Evolutionary conservation across 306 rosid genomes (phyloP).

Genomic region (Sophora flavescens): DNA sequence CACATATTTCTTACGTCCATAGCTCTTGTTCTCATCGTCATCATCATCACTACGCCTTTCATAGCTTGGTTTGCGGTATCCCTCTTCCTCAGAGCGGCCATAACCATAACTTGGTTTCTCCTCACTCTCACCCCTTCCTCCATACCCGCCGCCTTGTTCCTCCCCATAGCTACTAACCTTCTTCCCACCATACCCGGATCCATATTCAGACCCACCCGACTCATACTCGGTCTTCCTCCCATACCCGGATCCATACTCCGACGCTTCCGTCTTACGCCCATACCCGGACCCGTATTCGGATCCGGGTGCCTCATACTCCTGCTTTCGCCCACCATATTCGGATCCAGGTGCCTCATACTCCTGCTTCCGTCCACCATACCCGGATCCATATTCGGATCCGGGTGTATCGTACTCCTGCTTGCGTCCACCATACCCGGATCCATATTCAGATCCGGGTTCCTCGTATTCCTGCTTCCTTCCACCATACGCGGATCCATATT

Average conservation of each 20-base stretch:
- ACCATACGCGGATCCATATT: constrained; percentile 41
- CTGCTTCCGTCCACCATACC: constrained; percentile 10
- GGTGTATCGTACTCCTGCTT: not conserved
- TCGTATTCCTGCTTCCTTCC: not conserved
- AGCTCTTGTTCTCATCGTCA: constrained; percentile 64
- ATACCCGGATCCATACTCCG: constrained; percentile 13
- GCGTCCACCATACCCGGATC: constrained; percentile 30
- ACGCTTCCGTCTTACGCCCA: not conserved
- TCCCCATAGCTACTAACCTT: constrained; percentile 26
- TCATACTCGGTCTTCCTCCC: constrained; percentile 1
- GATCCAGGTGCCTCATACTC: constrained; percentile 3
- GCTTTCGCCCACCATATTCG: constrained; percentile 14
- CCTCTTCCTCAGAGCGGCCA: constrained; percentile 50
- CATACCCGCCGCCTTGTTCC: constrained; percentile 39
- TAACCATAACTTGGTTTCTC: constrained; percentile 50
- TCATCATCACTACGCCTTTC: constrained; percentile 48
- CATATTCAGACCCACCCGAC: constrained; percentile 17
- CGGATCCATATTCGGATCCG: constrained; percentile 10
- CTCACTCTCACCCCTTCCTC: constrained; percentile 46
- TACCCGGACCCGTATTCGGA: constrained; percentile 20
- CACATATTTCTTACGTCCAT: constrained; percentile 84
- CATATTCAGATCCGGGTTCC: not conserved
- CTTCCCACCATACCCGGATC: constrained; percentile 14
- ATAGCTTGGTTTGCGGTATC: constrained; percentile 48
- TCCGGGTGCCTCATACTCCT: not conserved